Base-by-base conservation (phyloP, 192 early-diverging fungal species). In the Backusella liffmaniae region DNA sequence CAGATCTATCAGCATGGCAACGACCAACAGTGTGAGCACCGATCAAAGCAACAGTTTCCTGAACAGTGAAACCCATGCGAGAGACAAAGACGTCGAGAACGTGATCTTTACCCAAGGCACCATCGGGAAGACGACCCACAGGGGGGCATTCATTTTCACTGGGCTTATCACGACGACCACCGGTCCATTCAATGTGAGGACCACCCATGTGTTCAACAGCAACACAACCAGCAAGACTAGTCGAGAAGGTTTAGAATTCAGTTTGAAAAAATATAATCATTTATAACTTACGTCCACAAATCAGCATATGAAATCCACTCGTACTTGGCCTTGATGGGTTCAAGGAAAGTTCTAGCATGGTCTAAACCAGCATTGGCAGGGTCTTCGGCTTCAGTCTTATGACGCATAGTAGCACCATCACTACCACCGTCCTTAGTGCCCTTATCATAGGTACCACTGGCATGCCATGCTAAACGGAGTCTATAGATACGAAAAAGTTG, bases 141-240 rank as follows among this genome's bases (percentile, higher is more conserved):
- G 91, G 90, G 53, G 93, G 91, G 42, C 85, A 80, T 34, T 78
- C 84, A 21, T 49, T 53, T 66, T 90, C 88, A 15, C 73, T 74
- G 46, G 67, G 74, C 65, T 84, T 79, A 80, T 94, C 92, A 71
- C 77, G 76, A 67, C 81, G 81, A 46, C 81, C 81, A 69, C 83
- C 77, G 67, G 82, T 86, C 92, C 92, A 94, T n/a, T 82, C 81
- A 49, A 91, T 86, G 23, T 76, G 74, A 71, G 93, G 93, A 1
- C 93, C 93, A 72, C 87, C 88, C 88, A 93, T 92, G 18, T 76
- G 78, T 76, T 94, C 87, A 80, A 94, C 84, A 21, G 91, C 91
- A 53, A 87, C 85, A 69, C 85, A 86, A 39, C 91, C 93, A 37
- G 91, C 91, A 26, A 94, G 77, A 42, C 81, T 82, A 15, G 30